Base-by-base conservation (phyloP, 2,329 filamentous ascomycete genomes). In the Triangularia verruculosa region DNA sequence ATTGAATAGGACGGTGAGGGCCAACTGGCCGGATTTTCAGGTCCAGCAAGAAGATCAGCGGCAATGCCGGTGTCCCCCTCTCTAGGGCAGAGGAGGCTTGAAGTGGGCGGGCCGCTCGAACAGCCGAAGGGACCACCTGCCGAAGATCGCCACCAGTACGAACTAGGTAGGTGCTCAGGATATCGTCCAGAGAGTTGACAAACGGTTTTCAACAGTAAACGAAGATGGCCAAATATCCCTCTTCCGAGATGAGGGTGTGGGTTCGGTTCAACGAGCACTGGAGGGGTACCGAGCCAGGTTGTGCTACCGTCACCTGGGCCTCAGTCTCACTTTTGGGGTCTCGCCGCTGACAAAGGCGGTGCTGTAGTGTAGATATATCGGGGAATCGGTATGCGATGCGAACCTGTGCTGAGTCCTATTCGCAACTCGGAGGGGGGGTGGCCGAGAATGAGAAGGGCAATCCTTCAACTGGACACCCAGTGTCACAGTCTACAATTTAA, bases 1-100 rank as follows among this genome's bases (percentile, higher is more conserved):
- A 58, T 62, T 27, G 43, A 53, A 47, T 47, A 22, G 64, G 51
- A 54, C 52, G 61, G 61, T 54, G 58, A 63, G 39, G 58, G 55
- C 32, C n/a, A 22, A 39, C 12, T 22, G 15, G 32, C 51, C 11
- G 59, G 34, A 25, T 47, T 27, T 61, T 24, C 57, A 43, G 32
- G 15, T 27, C 27, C 58, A 52, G 32, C 61, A 53, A 34, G 39
- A 57, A 54, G 64, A 64, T 64, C 61, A 53, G n/a, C 39, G 39
- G 39, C 39, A 47, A 17, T 47, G 39, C n/a, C 39, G 39, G 39
- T 47, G 39, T 47, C n/a, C n/a, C n/a, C 39, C 39, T 39, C 34
- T 39, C 34, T 20, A 47, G 39, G 39, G 39, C 39, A 17, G 39
- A 47, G 39, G 17, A 20, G 39, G 39, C 39, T 17, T 47, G 39